These are phyloP conservation scores for Triadica sebifera DNA, from an alignment of 345 rosid genomes.

Conservation along the genomic window DNA sequence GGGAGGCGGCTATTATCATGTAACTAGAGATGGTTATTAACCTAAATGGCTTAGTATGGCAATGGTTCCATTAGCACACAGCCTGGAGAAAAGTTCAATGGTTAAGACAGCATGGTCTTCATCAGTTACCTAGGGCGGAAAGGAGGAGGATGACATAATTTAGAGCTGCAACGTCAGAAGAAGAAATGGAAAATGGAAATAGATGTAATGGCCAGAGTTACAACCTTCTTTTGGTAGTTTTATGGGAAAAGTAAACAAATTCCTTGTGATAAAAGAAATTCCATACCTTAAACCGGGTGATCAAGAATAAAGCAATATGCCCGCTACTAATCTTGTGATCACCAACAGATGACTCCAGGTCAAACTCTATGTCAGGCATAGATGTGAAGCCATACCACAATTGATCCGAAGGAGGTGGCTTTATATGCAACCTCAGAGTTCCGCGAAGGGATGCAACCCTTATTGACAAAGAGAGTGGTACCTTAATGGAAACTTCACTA, in stretches of 20 bases:
- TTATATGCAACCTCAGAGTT: slow-evolving; percentile 68
- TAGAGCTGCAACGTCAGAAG: too few relatives aligned
- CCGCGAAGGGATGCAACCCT: slow-evolving; percentile 78
- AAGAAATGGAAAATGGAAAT: too few relatives aligned
- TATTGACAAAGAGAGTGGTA: slow-evolving; percentile 79
- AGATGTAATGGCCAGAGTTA: background rate
- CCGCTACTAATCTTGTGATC: slow-evolving; percentile 76
- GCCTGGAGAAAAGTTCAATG: too few relatives aligned
- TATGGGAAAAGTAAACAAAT: background rate
- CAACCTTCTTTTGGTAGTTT: background rate
- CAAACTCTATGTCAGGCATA: slow-evolving; percentile 81
- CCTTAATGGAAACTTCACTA: slow-evolving; percentile 44
- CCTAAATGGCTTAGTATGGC: background rate
- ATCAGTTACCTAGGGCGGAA: background rate
- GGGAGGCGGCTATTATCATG: background rate
- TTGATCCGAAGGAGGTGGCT: slow-evolving; percentile 96
- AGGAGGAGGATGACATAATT: background rate
- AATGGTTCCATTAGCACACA: background rate
- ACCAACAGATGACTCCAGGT: slow-evolving; percentile 77
- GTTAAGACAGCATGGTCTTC: background rate
- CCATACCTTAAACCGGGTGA: slow-evolving; percentile 76
- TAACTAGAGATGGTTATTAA: background rate
- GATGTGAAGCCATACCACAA: slow-evolving; percentile 88
- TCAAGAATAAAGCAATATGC: slow-evolving; percentile 65
- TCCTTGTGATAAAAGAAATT: slow-evolving; percentile 9